Conservation (phyloP, 2,329 filamentous ascomycete species). For the Trichoderma aggressivum region DNA sequence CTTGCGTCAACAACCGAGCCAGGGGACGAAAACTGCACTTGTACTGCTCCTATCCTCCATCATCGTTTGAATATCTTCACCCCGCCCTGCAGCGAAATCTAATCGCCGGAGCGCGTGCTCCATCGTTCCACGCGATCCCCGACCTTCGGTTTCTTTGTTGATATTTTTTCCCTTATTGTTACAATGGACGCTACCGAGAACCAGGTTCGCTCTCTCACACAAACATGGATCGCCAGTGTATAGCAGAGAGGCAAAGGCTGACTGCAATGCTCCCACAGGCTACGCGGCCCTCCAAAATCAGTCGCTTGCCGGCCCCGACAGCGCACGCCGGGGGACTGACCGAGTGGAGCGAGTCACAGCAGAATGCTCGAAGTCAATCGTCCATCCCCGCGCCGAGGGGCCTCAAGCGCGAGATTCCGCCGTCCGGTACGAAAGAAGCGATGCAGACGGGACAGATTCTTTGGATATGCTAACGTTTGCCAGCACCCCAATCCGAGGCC, state of each 20-base stretch:
- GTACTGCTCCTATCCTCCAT: background rate
- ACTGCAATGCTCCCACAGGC: constrained; percentile 21
- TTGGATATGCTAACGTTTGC: constrained; percentile 7
- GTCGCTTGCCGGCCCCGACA: constrained; percentile 32
- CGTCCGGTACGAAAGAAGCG: constrained; percentile 37
- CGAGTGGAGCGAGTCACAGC: constrained; percentile 59
- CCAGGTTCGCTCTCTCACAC: constrained; percentile 26
- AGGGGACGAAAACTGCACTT: background rate
- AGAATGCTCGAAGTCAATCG: constrained; percentile 50
- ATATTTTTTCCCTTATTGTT: constrained; percentile 10
- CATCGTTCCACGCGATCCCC: constrained; percentile 12
- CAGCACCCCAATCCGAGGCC: constrained; percentile 53
- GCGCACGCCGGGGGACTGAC: constrained; percentile 38
- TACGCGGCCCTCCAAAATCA: constrained; percentile 31
- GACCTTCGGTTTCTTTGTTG: background rate
- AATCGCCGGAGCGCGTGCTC: constrained; percentile 3
- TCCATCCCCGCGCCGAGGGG: constrained; percentile 42
- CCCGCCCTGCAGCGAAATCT: background rate
- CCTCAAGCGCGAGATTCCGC: constrained; percentile 51
- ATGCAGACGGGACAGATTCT: background rate
- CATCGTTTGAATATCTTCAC: background rate
- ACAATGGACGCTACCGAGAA: constrained; percentile 35
- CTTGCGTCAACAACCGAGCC: constrained; percentile 12
- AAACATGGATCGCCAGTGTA: background rate
- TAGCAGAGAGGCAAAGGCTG: background rate